Percentiles rank a stretch among this genome's conserved stretches.
phyloP scores from a whole-genome alignment of 2,329 filamentous ascomycete genomes.

The Cercospora janseana region DNA sequence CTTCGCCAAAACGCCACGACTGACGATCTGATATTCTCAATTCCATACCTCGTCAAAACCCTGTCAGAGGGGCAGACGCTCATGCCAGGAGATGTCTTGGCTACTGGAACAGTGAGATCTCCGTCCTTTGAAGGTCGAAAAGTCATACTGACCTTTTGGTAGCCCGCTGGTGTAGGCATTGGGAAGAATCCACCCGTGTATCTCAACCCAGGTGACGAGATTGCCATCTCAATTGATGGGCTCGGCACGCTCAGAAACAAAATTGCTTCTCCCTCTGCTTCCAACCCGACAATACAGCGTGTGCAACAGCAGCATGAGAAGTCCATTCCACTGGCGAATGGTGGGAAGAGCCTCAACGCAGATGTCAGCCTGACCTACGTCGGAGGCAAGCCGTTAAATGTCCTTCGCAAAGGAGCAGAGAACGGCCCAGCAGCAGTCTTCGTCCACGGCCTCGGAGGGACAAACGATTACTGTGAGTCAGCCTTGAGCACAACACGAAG shows the following conservation, averaged over 20 bases:
- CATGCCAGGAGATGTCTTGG: constrained; percentile 51
- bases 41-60: constrained; percentile 49
- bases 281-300: constrained; percentile 5
- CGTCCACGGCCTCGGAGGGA: constrained; percentile 56
- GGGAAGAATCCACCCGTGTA: constrained; percentile 47
- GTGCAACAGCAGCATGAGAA: constrained; percentile 18
- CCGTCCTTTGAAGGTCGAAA: constrained; percentile 20
- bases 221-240: constrained; percentile 45
- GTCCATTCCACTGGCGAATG: constrained; percentile 10
- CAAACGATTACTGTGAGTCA: constrained; percentile 41
- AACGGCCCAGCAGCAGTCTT: constrained; percentile 42
- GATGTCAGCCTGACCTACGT: neutral
- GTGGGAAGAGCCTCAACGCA: constrained; percentile 33
- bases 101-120: constrained; percentile 49
- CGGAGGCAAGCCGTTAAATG: neutral
- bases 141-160: constrained; percentile 13
- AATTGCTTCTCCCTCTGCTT: neutral
- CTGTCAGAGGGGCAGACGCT: constrained; percentile 53
- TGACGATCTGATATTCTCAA: constrained; percentile 51
- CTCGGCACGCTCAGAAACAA: constrained; percentile 45
- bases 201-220: constrained; percentile 44
- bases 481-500: neutral
- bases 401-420: neutral
- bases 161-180: constrained; percentile 50
- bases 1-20: constrained; percentile 51